Conservation (phyloP, 1,284 basidiomycete genomes). For the Farysia itapuensis region DNA sequence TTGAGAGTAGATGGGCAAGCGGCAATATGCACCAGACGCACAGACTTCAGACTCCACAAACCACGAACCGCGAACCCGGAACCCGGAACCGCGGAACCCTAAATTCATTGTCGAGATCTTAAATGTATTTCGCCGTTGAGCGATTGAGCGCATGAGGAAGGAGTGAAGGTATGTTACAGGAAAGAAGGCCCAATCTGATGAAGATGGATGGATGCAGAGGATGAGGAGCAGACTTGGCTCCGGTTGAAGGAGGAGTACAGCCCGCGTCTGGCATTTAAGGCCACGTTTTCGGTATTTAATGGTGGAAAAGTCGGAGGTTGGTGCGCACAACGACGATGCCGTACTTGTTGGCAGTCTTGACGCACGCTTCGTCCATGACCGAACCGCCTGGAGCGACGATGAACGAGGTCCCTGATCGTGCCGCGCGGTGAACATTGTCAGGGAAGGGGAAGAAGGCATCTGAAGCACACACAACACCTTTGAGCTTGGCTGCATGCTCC, state of each 20-base stretch:
- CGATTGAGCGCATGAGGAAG: too few species aligned
- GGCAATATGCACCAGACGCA: too few species aligned
- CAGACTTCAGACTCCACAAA: too few species aligned
- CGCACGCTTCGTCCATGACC: conserved; percentile 79
- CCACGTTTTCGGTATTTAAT: too few species aligned
- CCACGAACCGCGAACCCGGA: too few species aligned
- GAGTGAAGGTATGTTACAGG: too few species aligned
- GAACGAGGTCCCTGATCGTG: conserved; percentile 86
- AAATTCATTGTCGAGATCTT: background rate
- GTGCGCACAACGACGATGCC: conserved; percentile 57
- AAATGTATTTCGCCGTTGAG: background rate
- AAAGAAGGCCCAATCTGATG: too few species aligned
- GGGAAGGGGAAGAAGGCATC: conserved; percentile 99
- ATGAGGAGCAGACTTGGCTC: too few species aligned
- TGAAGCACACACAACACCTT: conserved; percentile 85
- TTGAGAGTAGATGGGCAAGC: background rate
- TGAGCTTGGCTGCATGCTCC: conserved; percentile 46
- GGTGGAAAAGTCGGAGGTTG: conserved; percentile 58
- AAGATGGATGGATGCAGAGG: too few species aligned
- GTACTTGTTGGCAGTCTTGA: conserved; percentile 54
- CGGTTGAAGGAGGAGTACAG: too few species aligned
- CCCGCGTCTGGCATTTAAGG: too few species aligned
- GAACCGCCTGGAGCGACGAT: conserved; percentile 92
- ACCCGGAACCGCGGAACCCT: too few species aligned
- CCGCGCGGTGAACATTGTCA: conserved; percentile 92